phyloP scores from a whole-genome alignment of 768 basidiomycete species.

The Boletales sp. region DNA sequence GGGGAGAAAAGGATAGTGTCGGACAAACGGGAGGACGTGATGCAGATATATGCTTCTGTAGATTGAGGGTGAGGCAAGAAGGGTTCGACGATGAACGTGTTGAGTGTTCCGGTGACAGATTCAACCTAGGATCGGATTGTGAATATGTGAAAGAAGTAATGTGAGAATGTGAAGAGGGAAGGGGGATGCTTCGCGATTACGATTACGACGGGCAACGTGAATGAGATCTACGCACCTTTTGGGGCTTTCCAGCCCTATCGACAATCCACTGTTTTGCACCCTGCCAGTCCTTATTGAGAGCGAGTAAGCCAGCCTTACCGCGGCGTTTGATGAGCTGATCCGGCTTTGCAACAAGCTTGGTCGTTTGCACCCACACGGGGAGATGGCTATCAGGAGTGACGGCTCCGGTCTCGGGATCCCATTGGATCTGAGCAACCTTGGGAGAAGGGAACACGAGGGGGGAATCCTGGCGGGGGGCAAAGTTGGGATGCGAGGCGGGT shows the following conservation, averaged over 20 bases:
- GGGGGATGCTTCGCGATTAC: constrained; percentile 9
- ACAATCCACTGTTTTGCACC: constrained; percentile 86
- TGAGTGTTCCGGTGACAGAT: constrained; percentile 88
- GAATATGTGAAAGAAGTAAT: constrained; percentile 16
- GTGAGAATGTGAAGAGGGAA: constrained; percentile 19
- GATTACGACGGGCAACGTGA: constrained; percentile 5
- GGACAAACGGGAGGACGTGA: constrained; percentile 91
- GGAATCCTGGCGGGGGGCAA: constrained; percentile 40
- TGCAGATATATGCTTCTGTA: constrained; percentile 97
- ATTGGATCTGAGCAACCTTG: constrained; percentile 83
- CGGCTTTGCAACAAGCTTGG: constrained; percentile 92
- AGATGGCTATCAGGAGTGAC: constrained; percentile 59
- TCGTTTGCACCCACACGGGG: constrained; percentile 78
- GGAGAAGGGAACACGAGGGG: constrained; percentile 56
- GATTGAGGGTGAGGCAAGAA: constrained; percentile 93
- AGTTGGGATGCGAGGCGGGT: constrained; percentile 69
- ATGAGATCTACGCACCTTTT: constrained; percentile 49
- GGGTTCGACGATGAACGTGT: constrained; percentile 98
- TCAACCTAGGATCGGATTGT: constrained; percentile 61
- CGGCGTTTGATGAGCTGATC: constrained; percentile 99
- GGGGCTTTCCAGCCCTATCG: constrained; percentile 87
- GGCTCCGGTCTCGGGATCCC: constrained; percentile 67
- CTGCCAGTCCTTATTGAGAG: constrained; percentile 90
- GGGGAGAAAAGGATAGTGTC: constrained; percentile 98
- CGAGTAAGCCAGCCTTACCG: constrained; percentile 94